phyloP scores from a whole-genome alignment of 202 grass and related monocot genomes.

The Sporobolus alterniflorus region DNA sequence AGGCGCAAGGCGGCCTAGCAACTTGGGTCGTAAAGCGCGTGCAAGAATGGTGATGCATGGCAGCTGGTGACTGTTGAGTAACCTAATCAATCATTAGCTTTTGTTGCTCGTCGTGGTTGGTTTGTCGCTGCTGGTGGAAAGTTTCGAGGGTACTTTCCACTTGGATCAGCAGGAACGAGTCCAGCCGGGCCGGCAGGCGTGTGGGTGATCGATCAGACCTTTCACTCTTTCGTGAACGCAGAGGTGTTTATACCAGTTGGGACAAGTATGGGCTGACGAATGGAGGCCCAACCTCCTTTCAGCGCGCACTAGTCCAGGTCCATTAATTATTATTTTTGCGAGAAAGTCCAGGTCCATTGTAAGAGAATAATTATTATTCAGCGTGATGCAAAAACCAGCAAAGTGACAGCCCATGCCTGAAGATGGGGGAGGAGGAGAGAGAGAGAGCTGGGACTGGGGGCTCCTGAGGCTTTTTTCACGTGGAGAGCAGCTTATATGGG shows the following conservation, averaged over 20 bases:
- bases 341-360: too few species aligned
- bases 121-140: neutral
- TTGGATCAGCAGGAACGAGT: constrained; percentile 14
- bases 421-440: too few species aligned
- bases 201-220: too few species aligned
- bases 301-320: neutral
- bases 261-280: neutral
- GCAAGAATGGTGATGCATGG: neutral
- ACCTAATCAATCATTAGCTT: neutral
- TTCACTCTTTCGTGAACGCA: neutral
- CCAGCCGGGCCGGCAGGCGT: neutral
- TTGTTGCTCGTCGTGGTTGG: neutral
- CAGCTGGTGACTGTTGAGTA: constrained; percentile 4
- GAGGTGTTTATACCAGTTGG: neutral
- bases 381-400: too few species aligned
- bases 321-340: too few species aligned
- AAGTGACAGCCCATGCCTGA: too few species aligned
- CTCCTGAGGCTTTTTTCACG: too few species aligned
- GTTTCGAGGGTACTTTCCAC: neutral
- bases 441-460: too few species aligned
- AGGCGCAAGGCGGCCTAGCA: constrained; percentile 20
- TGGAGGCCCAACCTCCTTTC: neutral
- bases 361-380: too few species aligned
- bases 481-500: too few species aligned
- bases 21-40: constrained; percentile 35